Percentiles rank a stretch among this genome's conserved stretches.
These are phyloP conservation scores for Singerocomus inundabilis DNA, from an alignment of 1,284 basidiomycete species.

Conservation along the genomic window DNA sequence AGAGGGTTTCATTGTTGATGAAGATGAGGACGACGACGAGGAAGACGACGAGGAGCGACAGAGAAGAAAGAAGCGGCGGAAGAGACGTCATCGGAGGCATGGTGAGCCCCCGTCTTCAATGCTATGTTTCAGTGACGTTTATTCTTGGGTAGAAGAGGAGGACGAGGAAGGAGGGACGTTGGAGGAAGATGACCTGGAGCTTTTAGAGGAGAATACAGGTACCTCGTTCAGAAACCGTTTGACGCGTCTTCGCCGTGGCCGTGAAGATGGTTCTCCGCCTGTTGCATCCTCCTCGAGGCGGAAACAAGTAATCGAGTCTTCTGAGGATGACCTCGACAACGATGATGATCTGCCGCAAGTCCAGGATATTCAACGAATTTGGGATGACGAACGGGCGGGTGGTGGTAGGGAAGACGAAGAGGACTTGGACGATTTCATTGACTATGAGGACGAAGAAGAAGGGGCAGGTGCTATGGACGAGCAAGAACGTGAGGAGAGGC, in stretches of 20 bases:
- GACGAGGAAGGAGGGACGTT: conserved; percentile 64
- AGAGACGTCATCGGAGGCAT: conserved; percentile 59
- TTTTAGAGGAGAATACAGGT: conserved; percentile 94
- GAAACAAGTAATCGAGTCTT: conserved; percentile 58
- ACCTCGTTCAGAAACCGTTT: conserved; percentile 64
- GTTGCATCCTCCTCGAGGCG: conserved; percentile 59
- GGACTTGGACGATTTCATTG: conserved; percentile 88
- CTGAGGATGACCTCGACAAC: conserved; percentile 71
- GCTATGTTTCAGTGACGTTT: conserved; percentile 7
- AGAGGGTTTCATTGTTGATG: conserved; percentile 85
- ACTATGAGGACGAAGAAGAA: conserved; percentile 87
- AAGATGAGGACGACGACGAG: conserved; percentile 71
- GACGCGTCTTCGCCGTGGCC: conserved; percentile 71
- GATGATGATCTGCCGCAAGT: conserved; percentile 54
- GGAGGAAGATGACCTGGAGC: conserved; percentile 94
- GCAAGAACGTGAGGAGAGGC: conserved; percentile 69
- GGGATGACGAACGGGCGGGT: conserved; percentile 75
- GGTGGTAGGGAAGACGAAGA: conserved; percentile 68
- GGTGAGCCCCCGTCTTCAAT: conserved; percentile 40
- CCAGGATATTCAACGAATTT: conserved; percentile 77
- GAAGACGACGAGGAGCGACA: conserved; percentile 57
- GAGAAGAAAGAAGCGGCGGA: conserved; percentile 61
- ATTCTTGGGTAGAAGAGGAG: conserved; percentile 40
- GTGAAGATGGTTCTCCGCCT: conserved; percentile 66
- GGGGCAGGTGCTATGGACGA: conserved; percentile 68